Evolutionary conservation across 306 rosid species (phyloP).

Genomic region (Cucumis hystrix): DNA sequence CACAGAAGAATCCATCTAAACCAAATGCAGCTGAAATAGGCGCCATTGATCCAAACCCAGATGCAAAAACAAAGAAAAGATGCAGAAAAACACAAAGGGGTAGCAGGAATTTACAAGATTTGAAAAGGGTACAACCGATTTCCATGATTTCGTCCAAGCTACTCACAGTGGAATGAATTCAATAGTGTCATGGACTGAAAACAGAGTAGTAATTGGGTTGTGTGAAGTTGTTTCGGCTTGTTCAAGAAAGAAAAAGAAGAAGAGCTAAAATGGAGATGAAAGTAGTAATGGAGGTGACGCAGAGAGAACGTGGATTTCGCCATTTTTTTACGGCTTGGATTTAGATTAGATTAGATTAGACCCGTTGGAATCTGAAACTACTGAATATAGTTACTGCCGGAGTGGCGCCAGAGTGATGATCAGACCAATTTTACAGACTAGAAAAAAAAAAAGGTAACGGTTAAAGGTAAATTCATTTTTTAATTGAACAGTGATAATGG

Average conservation of each 20-base stretch:
- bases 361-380: constrained; percentile 24
- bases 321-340: constrained; percentile 35
- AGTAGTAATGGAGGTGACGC: constrained; percentile 49
- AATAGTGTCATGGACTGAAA: constrained; percentile 27
- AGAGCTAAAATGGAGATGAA: constrained; percentile 16
- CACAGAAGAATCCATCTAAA: constrained; percentile 50
- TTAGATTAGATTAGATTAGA: constrained; percentile 8
- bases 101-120: constrained; percentile 8
- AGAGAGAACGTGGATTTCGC: constrained; percentile 49
- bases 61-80: constrained; percentile 13
- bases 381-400: constrained; percentile 15
- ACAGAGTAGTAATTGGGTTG: not conserved
- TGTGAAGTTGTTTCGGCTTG: not conserved
- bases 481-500: not conserved
- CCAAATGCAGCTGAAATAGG: constrained; percentile 78
- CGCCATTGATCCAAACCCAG: constrained; percentile 76
- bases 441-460: too few species aligned
- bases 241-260: constrained; percentile 18
- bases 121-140: constrained; percentile 11
- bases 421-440: not conserved
- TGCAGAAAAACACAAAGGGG: constrained; percentile 13
- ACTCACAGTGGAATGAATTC: constrained; percentile 6
- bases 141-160: constrained; percentile 39
- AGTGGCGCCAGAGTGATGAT: not conserved
- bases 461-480: not conserved